Evolutionary conservation across 164 flowering plant genomes (phyloP).

Genomic region (Echeveria elegans): DNA sequence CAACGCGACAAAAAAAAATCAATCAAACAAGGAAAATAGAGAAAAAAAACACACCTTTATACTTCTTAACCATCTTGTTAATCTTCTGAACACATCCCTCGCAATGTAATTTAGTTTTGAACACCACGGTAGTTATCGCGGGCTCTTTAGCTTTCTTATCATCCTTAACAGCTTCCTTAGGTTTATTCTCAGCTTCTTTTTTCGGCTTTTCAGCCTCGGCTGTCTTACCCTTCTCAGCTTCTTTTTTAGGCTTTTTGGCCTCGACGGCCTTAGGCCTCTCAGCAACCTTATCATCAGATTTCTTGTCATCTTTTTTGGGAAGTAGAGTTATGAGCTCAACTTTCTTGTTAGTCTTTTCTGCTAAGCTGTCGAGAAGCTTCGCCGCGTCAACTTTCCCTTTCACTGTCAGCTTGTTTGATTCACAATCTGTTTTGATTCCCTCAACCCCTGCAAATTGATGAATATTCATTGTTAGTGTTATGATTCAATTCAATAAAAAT

Average conservation of each 20-base stretch:
- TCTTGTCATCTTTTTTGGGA: neutral
- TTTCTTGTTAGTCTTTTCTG: neutral
- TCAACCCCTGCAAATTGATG: neutral
- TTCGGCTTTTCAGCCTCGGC: too few relatives aligned
- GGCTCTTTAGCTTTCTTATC: neutral
- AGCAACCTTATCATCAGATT: neutral
- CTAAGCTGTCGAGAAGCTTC: slow-evolving; percentile 1
- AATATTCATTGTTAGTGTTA: neutral
- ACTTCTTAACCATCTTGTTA: neutral
- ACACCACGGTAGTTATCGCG: neutral
- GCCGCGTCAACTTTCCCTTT: neutral
- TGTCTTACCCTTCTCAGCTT: too few relatives aligned
- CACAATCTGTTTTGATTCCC: neutral
- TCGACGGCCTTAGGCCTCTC: neutral
- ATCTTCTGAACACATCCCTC: slow-evolving; percentile 1
- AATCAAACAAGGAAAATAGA: neutral
- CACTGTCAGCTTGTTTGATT: neutral
- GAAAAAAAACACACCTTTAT: neutral
- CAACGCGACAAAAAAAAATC: neutral
- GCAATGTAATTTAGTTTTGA: neutral
- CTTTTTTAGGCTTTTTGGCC: neutral
- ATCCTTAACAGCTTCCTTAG: neutral
- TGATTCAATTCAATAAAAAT: too few relatives aligned
- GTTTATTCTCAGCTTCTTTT: neutral
- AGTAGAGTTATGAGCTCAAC: neutral